Base-by-base conservation (phyloP, 2,329 filamentous ascomycete genomes). In the Colletotrichum echinochloae region DNA sequence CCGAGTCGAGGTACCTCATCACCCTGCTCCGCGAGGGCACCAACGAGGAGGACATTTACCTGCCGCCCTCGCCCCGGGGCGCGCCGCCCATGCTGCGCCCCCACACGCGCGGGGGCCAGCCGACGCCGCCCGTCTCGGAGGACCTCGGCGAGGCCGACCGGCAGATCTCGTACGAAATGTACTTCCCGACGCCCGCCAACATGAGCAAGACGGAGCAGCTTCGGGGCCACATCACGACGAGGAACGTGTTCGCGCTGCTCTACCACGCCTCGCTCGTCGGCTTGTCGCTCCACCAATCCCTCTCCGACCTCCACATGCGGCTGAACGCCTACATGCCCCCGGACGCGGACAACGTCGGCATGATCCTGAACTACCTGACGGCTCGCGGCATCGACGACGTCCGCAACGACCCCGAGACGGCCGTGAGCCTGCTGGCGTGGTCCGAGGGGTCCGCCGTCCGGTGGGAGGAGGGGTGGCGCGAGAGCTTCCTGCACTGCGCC, bases 221-320 rank as follows among this genome's bases (percentile, higher is more conserved):
- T 1, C 83, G 88, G 1, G 84, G 91, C 72, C 88, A 90, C 73
- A 84, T 92, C 56, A 90, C 91, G 0, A 91, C 90, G 0, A 87
- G 91, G 26, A 93, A 93, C 74, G 87, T 92, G 54, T 89, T 93
- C 74, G 91, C 90, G 0, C 79, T 92, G 41, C 78, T 92, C 2
- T 90, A 89, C 74, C 85, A 88, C 61, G 87, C 88, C 28, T 90
- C 90, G 0, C 82, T 93, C 0, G 90, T 93, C 2, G 91, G 91
- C 0, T 75, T 88, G 1, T 89, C 90, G 5, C 78, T 93, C 0
- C 87, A 86, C 73, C 89, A 92, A 74, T 89, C 90, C 44, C 80
- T 93, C 6, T 82, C 82, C 0, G 91, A 92, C 74, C 80, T 93
- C 0, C 88, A 90, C 48, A 80, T 85, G 9, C 86, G 91, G 2